A percentile compares a stretch with the other conserved stretches of the same genome.
phyloP scores from a whole-genome alignment of 1,284 basidiomycete genomes.

The Malassezia furfur region DNA sequence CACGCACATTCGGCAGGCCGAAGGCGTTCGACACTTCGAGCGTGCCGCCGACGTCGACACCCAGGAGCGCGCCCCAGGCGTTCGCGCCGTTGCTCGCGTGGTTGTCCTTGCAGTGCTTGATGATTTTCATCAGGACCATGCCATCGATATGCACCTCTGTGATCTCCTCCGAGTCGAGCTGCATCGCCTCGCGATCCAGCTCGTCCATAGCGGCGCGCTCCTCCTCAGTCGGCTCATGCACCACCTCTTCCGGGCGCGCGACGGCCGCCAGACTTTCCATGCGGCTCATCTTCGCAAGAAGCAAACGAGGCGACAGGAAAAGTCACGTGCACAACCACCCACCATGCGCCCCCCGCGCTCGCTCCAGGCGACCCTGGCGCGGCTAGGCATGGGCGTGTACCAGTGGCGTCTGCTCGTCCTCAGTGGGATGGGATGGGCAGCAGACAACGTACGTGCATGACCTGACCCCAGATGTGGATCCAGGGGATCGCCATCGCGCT shows the following conservation, averaged over 20 bases:
- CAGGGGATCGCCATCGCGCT: constrained; percentile 68
- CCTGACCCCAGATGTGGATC: constrained; percentile 31
- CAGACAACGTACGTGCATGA: constrained; percentile 24
- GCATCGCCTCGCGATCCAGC: constrained; percentile 25
- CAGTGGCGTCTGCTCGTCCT: constrained; percentile 31
- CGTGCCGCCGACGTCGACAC: constrained; percentile 42
- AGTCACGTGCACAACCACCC: constrained; percentile 1
- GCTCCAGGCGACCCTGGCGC: constrained; percentile 61
- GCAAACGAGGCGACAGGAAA: not conserved
- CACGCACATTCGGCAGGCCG: constrained; percentile 33
- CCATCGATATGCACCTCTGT: constrained; percentile 43
- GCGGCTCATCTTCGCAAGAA: constrained; percentile 14
- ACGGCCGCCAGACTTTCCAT: constrained; percentile 13
- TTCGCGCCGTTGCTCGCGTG: constrained; percentile 31
- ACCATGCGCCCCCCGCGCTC: not conserved
- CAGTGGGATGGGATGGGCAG: constrained; percentile 38
- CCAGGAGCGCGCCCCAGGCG: constrained; percentile 41
- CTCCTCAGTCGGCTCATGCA: constrained; percentile 3
- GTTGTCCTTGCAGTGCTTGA: constrained; percentile 47
- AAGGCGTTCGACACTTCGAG: constrained; percentile 45
- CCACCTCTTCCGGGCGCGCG: constrained; percentile 12
- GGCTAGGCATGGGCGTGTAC: constrained; percentile 70
- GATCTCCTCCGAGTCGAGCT: constrained; percentile 39
- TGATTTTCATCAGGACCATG: constrained; percentile 44
- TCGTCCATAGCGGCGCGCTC: not conserved